phyloP scores from a whole-genome alignment of 371 early-diverging fungal species.

The Mucor circinelloides region DNA sequence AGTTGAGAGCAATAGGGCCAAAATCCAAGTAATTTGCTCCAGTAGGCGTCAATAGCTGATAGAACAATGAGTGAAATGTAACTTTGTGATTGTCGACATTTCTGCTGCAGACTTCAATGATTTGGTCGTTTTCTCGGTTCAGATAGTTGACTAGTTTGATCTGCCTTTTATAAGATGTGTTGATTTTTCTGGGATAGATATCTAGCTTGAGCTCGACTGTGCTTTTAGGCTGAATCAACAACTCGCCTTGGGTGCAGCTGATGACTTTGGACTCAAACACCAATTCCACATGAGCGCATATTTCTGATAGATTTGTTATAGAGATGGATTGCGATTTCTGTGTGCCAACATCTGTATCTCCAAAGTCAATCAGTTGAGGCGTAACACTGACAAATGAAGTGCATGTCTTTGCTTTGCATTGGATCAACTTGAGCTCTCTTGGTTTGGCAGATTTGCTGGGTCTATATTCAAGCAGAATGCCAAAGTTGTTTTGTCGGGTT shows the following conservation, averaged over 20 bases:
- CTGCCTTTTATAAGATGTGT: conserved; percentile 94
- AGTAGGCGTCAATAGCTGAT: conserved; percentile 83
- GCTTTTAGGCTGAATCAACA: conserved; percentile 82
- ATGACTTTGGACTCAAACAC: conserved; percentile 91
- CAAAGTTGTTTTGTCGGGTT: conserved; percentile 68
- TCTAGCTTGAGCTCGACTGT: conserved; percentile 86
- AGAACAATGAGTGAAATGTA: conserved; percentile 95
- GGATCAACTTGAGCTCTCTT: conserved; percentile 81
- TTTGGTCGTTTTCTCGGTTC: conserved; percentile 87
- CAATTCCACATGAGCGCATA: conserved; percentile 84
- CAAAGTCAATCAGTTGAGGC: conserved; percentile 86
- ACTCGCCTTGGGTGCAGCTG: conserved; percentile 75
- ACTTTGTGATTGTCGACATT: conserved; percentile 94
- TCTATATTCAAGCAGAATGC: conserved; percentile 73
- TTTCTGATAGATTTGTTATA: conserved; percentile 85
- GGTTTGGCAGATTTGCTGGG: conserved; percentile 50
- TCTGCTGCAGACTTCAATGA: conserved; percentile 88
- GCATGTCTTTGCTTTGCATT: conserved; percentile 88
- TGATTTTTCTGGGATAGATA: conserved; percentile 94
- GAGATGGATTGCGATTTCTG: conserved; percentile 81
- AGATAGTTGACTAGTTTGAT: conserved; percentile 88
- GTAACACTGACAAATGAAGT: conserved; percentile 89
- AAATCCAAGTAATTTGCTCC: conserved; percentile 94
- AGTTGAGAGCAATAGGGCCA: conserved; percentile 81
- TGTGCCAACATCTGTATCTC: conserved; percentile 92